phyloP scores from a whole-genome alignment of 495 filamentous ascomycete species.

The Darksidea phi region DNA sequence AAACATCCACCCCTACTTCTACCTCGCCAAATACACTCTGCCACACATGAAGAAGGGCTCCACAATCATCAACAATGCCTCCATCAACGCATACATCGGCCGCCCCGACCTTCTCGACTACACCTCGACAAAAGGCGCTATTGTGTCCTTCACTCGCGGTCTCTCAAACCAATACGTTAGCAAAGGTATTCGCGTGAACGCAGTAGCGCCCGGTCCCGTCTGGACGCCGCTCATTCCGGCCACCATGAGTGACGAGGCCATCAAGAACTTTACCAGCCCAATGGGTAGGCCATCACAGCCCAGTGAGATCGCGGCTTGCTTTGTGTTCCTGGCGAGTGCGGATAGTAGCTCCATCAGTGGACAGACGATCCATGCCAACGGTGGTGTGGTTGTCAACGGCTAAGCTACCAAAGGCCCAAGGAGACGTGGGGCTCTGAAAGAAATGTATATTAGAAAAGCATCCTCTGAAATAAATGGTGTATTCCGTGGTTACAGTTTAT shows the following conservation, averaged over 20 bases:
- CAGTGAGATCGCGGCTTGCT: conserved; percentile 76
- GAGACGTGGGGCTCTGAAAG: neutral
- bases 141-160: conserved; percentile 76
- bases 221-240: conserved; percentile 83
- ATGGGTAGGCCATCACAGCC: conserved; percentile 80
- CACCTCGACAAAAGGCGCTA: conserved; percentile 79
- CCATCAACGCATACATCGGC: conserved; percentile 78
- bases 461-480: no score
- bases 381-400: conserved; percentile 35
- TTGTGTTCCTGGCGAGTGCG: conserved; percentile 77
- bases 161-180: conserved; percentile 71
- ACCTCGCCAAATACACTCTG: conserved; percentile 71
- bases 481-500: no score
- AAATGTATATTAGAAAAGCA: neutral
- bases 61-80: conserved; percentile 82
- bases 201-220: conserved; percentile 76
- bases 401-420: neutral
- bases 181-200: conserved; percentile 79
- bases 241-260: conserved; percentile 69
- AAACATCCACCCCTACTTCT: conserved; percentile 48
- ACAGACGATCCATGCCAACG: conserved; percentile 36
- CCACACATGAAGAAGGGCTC: conserved; percentile 73
- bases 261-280: conserved; percentile 72
- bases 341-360: conserved; percentile 53
- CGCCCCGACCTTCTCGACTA: conserved; percentile 83